Conservation (phyloP, 768 basidiomycete species). For the Daedaleopsis sinensis region DNA sequence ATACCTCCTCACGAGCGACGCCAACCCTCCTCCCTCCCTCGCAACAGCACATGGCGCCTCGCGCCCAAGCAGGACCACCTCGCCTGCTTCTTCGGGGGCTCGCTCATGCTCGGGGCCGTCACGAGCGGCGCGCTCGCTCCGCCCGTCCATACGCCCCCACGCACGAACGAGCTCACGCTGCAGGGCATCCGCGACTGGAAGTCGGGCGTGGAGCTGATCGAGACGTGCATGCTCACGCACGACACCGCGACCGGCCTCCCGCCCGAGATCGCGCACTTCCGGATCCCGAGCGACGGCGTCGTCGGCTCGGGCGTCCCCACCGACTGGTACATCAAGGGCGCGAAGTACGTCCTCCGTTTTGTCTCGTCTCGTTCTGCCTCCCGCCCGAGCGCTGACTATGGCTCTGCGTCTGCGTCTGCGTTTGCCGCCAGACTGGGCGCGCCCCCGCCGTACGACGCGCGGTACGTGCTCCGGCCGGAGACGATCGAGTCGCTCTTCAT, state of each 20-base stretch:
- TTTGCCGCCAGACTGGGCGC: constrained; percentile 26
- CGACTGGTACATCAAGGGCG: constrained; percentile 95
- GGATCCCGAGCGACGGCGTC: constrained; percentile 59
- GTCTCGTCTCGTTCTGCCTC: background rate
- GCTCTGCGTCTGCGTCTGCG: constrained; percentile 11
- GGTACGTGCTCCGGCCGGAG: constrained; percentile 96
- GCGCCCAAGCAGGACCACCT: constrained; percentile 94
- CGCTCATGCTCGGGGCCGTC: constrained; percentile 88
- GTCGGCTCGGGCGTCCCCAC: constrained; percentile 44
- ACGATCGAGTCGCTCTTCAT: constrained; percentile 94
- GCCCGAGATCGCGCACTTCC: constrained; percentile 90
- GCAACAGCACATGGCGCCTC: constrained; percentile 66
- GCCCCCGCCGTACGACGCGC: constrained; percentile 68
- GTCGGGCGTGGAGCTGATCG: constrained; percentile 77
- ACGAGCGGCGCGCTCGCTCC: constrained; percentile 55
- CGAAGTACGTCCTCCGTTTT: constrained; percentile 45
- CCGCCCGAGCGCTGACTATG: constrained; percentile 10
- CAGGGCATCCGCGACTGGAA: constrained; percentile 78
- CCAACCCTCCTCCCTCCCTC: background rate
- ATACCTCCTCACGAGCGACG: background rate
- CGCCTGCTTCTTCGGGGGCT: constrained; percentile 93
- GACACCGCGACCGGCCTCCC: constrained; percentile 86
- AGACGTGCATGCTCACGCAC: constrained; percentile 87
- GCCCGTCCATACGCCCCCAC: constrained; percentile 70
- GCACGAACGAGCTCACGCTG: constrained; percentile 59